Evolutionary conservation across 495 filamentous ascomycete species (phyloP).

Genomic region (Aspergillus cavernicola): DNA sequence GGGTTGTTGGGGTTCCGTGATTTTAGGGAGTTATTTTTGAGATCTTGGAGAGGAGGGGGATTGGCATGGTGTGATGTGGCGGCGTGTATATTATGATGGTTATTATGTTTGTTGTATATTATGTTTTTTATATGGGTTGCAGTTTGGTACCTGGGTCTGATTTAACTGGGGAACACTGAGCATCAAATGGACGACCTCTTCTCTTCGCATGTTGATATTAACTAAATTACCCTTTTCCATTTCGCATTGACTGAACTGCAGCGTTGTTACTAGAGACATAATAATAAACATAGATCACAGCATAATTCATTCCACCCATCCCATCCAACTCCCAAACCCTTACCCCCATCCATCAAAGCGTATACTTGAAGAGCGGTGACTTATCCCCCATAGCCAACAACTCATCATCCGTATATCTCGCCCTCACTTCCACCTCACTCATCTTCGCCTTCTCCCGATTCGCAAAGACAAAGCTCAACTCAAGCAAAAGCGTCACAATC

Average conservation of each 20-base stretch:
- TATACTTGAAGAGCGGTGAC: slow-evolving; percentile 40
- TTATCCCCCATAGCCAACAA: slow-evolving; percentile 42
- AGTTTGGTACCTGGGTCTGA: background rate
- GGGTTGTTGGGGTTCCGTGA: slow-evolving; percentile 31
- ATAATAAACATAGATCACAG: too few relatives aligned
- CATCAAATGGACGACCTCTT: too few relatives aligned
- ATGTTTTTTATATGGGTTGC: background rate
- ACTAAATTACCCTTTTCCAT: too few relatives aligned
- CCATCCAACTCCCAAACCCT: too few relatives aligned
- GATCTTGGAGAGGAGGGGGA: background rate
- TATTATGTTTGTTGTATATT: background rate
- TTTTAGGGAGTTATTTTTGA: background rate
- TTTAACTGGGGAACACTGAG: background rate
- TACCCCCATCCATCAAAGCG: too few relatives aligned
- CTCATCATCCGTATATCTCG: slow-evolving; percentile 32
- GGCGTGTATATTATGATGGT: background rate
- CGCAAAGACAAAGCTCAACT: slow-evolving; percentile 18
- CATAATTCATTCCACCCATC: too few relatives aligned
- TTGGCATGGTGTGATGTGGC: background rate
- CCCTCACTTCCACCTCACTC: slow-evolving; percentile 28
- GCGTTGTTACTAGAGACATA: too few relatives aligned
- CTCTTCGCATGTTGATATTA: background rate
- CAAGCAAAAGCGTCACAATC: slow-evolving; percentile 20
- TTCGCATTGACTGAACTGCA: too few relatives aligned
- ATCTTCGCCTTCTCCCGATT: slow-evolving; percentile 25